A percentile compares a stretch with the other conserved stretches of the same genome.
These are phyloP conservation scores for Aspergillus avenaceus DNA, from an alignment of 495 filamentous ascomycete genomes.

Conservation along the genomic window DNA sequence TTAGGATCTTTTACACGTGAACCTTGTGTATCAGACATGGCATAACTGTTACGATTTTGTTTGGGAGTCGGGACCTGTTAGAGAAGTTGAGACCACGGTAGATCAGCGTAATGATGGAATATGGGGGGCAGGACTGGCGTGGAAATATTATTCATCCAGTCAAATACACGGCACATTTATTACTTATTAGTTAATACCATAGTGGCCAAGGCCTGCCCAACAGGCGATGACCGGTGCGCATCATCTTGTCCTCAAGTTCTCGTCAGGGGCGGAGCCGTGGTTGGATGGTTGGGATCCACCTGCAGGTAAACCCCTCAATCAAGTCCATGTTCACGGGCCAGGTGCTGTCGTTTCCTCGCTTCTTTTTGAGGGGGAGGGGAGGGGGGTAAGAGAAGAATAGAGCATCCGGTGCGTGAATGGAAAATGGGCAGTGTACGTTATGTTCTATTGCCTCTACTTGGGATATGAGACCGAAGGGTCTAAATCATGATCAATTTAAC, in stretches of 20 bases:
- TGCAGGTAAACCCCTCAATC: conserved; percentile 18
- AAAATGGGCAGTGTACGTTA: background rate
- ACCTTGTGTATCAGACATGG: background rate
- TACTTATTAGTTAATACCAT: background rate
- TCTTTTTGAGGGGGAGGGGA: background rate
- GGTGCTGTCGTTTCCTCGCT: background rate
- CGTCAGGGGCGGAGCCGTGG: conserved; percentile 20
- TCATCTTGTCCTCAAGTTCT: conserved; percentile 15
- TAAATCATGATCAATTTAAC: background rate
- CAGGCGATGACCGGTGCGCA: conserved; percentile 22
- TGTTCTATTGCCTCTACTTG: background rate
- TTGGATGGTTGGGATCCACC: conserved; percentile 16
- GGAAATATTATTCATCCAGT: background rate
- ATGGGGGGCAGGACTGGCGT: background rate
- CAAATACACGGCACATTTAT: conserved; percentile 7
- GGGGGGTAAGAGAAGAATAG: background rate
- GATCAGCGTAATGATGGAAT: too few relatives aligned
- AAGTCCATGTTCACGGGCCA: conserved; percentile 13
- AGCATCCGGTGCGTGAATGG: background rate
- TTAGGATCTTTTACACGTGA: too few relatives aligned
- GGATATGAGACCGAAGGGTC: background rate
- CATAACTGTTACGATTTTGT: background rate
- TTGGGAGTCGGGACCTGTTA: background rate
- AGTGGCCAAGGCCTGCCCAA: conserved; percentile 7
- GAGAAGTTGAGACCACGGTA: background rate